A percentile compares a stretch with the other conserved stretches of the same genome.
These are phyloP conservation scores for Trichophyton mentagrophytes DNA, from an alignment of 2,329 filamentous ascomycete genomes.

Conservation along the genomic window DNA sequence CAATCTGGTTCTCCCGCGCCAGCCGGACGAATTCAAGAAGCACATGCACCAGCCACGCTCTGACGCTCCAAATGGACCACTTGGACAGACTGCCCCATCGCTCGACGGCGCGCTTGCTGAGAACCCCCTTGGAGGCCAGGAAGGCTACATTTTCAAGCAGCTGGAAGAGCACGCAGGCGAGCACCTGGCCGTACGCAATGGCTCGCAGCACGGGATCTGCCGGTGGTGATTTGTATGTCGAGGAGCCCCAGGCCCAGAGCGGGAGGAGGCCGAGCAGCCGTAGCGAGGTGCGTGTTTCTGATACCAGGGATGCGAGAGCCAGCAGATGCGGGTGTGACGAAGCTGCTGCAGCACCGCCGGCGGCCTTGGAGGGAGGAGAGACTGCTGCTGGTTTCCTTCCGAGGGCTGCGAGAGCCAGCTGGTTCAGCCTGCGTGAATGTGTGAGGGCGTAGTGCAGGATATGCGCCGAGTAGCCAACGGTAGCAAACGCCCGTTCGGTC, in stretches of 20 bases:
- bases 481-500: conserved; percentile 56
- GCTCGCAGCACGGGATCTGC: conserved; percentile 35
- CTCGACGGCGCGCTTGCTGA: conserved; percentile 36
- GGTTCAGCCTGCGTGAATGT: conserved; percentile 37
- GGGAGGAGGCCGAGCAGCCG: conserved; percentile 54
- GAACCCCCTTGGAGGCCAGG: conserved; percentile 58
- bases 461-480: conserved; percentile 55
- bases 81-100: conserved; percentile 42
- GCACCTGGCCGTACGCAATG: conserved; percentile 56
- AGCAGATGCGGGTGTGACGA: conserved; percentile 38
- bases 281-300: conserved; percentile 38
- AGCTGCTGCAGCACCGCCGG: conserved; percentile 5
- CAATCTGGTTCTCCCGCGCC: conserved; percentile 30
- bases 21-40: conserved; percentile 61
- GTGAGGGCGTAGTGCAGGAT: conserved; percentile 47
- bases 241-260: conserved; percentile 67
- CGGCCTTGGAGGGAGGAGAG: conserved; percentile 5
- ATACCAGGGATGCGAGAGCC: conserved; percentile 38
- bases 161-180: conserved; percentile 58
- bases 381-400: conserved; percentile 23
- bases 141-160: conserved; percentile 72
- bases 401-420: conserved; percentile 24
- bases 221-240: conserved; percentile 36
- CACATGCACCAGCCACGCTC: conserved; percentile 71
- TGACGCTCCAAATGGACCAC: conserved; percentile 59